Evolutionary conservation across 352 stramenopile species (phyloP), one percentile per base, ranked within the genome.

Genomic region (Globisporangium nodosum): DNA sequence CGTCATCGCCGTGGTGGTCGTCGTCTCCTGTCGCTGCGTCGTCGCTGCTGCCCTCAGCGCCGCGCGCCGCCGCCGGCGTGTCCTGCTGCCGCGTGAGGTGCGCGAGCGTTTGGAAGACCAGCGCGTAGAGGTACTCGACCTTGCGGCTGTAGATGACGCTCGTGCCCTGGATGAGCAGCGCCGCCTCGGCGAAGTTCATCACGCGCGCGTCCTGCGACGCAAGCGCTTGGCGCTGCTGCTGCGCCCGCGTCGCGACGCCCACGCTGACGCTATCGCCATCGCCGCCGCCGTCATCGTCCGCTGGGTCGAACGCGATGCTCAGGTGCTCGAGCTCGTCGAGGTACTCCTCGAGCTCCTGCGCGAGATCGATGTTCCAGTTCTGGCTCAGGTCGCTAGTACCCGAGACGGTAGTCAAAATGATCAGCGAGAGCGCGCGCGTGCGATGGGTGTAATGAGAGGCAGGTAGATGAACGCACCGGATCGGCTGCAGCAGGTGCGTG

Each of bases 71-170:
- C 8, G 15, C 9, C n/a, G 33, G 13, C 15, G 31, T 11, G n/a
- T 85, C 65, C 30, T 88, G 69, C 40, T 88, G 78, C 50, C 76
- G 78, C 33, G 73, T 80, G 40, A 91, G 63, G 51, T 97, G 87
- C 48, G 93, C 74, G 20, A 98, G 69, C 42, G 89, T 90, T 58
- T 97, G 86, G 68, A 95, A 96, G 52, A 97, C 91, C 1, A 98
- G 74, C 39, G 84, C 78, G 69, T 98, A 92, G 3, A 98, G 70
- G 62, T 98, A 97, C 70, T 98, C 92, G 40, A 98, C 92, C 67
- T 98, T 98, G 63, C 92, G 87, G 59, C 87, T 95, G 78, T 98
- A 98, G 51, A 97, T 92, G 77, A 96, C 74, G 18, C 79, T 90
- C 49, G 92, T 96, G 53, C 94, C 94, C 54, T 98, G 92, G 54